Evolutionary conservation across 495 filamentous ascomycete genomes (phyloP).

Genomic region (Penicillium argentinense): DNA sequence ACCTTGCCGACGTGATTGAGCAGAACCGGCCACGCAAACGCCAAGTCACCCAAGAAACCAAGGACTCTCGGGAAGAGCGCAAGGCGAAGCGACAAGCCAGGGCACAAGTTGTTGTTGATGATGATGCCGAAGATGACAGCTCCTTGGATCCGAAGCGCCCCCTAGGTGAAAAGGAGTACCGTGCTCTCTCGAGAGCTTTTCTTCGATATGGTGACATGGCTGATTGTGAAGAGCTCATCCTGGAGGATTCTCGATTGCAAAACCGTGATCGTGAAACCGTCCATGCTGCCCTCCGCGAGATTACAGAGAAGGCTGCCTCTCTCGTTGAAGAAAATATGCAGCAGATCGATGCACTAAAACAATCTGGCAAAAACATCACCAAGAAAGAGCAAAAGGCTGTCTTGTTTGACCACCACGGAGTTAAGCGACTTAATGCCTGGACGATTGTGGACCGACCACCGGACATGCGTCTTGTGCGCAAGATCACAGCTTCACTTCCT

Average conservation of each 20-base stretch:
- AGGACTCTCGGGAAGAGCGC: slow-evolving; percentile 78
- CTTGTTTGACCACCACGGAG: slow-evolving; percentile 86
- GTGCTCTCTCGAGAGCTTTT: slow-evolving; percentile 84
- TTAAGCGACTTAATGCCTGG: slow-evolving; percentile 91
- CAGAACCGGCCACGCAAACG: slow-evolving; percentile 85
- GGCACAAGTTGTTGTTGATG: slow-evolving; percentile 64
- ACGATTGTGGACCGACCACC: slow-evolving; percentile 86
- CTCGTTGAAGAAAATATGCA: slow-evolving; percentile 68
- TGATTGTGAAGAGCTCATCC: slow-evolving; percentile 79
- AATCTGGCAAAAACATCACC: slow-evolving; percentile 70
- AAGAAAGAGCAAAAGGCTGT: slow-evolving; percentile 98
- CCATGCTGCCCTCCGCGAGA: slow-evolving; percentile 65
- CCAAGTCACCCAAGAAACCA: slow-evolving; percentile 65
- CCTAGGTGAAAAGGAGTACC: slow-evolving; percentile 84
- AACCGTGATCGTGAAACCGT: slow-evolving; percentile 78
- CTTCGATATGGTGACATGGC: slow-evolving; percentile 86
- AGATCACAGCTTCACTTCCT: slow-evolving; percentile 60
- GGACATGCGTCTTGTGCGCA: slow-evolving; percentile 81
- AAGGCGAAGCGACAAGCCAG: slow-evolving; percentile 90
- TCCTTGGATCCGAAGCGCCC: slow-evolving; percentile 80
- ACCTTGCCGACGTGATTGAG: slow-evolving; percentile 78
- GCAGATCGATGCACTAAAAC: slow-evolving; percentile 60
- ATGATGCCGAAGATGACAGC: slow-evolving; percentile 56
- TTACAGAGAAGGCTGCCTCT: slow-evolving; percentile 67
- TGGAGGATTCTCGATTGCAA: slow-evolving; percentile 78